Evolutionary conservation across 1,284 basidiomycete genomes (phyloP), one percentile per base, ranked within the genome.

Genomic region (Malassezia caprae): DNA sequence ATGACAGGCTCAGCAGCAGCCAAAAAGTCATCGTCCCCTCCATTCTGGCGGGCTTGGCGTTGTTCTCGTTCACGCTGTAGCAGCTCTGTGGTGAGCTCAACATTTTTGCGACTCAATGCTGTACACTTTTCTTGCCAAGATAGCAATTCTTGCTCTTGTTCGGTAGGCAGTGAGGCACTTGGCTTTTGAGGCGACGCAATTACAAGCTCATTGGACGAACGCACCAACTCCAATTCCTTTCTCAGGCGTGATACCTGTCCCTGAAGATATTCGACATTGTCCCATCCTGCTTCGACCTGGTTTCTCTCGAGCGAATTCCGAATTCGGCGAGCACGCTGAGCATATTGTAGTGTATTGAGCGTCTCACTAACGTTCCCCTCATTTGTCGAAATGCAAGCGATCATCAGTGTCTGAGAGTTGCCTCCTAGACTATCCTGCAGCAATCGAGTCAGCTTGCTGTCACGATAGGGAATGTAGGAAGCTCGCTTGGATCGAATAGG

Each of bases 361-460:
- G 94, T 96, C 77, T 99, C 93, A 61, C 81, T 84, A 4, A 87
- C 82, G 76, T 99, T 99, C 82, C 84, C 93, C 76, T 98, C 94
- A 0, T 86, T 86, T 11, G 91, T 87, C 62, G 90, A 93, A 58
- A 96, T 86, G 76, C 94, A 98, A 10, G 93, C 93, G 64, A 98
- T 90, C 94, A 98, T 98, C 61, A 96, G 84, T 2, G 94, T 98
- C 70, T 94, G 87, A 1, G 93, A 87, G 76, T 96, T 98, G 34
- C 93, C 93, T 44, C 93, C 93, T n/a, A 98, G 83, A 12, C 91
- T 96, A 76, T 96, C 91, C 83, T 96, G 91, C 13, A 96, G 79
- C 56, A 83, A 77, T 39, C 90, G 84, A 3, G 90, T 96, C 64
- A 96, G 85, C 76, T 96, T 98, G 12, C 89, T 93, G 77, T 96